Conservation (phyloP, 306 rosid species). For the Alnus rubra region DNA sequence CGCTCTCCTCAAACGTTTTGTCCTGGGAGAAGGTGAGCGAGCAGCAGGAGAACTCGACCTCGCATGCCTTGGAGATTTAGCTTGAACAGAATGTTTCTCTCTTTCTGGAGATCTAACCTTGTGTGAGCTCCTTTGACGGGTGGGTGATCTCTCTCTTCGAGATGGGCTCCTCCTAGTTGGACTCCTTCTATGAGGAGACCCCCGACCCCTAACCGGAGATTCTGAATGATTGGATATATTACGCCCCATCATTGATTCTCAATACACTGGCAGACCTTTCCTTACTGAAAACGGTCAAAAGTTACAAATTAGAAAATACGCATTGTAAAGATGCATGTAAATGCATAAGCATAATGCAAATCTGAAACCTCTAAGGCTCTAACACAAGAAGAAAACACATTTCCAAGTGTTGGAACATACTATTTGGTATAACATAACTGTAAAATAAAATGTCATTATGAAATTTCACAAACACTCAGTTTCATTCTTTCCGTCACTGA, state of each 20-base stretch:
- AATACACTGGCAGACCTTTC: background rate
- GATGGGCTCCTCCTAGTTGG: constrained; percentile 38
- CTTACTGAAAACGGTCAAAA: background rate
- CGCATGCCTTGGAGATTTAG: constrained; percentile 31
- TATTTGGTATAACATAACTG: background rate
- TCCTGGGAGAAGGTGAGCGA: constrained; percentile 55
- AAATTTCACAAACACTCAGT: background rate
- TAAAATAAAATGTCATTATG: background rate
- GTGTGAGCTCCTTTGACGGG: constrained; percentile 40
- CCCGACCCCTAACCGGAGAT: constrained; percentile 26
- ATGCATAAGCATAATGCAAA: background rate
- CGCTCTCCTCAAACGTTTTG: constrained; percentile 46
- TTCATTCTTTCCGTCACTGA: background rate
- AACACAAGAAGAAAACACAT: background rate
- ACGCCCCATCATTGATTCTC: constrained; percentile 29
- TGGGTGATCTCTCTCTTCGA: constrained; percentile 40
- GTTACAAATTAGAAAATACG: background rate
- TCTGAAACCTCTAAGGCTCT: background rate
- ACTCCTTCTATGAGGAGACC: constrained; percentile 27
- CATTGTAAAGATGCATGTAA: background rate
- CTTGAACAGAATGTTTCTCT: constrained; percentile 30
- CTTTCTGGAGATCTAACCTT: constrained; percentile 37
- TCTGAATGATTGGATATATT: constrained; percentile 8
- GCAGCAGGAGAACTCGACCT: constrained; percentile 35
- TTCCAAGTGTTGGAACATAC: background rate